These are phyloP conservation scores for Funneliformis geosporum DNA, from an alignment of 192 early-diverging fungal genomes.

Conservation along the genomic window DNA sequence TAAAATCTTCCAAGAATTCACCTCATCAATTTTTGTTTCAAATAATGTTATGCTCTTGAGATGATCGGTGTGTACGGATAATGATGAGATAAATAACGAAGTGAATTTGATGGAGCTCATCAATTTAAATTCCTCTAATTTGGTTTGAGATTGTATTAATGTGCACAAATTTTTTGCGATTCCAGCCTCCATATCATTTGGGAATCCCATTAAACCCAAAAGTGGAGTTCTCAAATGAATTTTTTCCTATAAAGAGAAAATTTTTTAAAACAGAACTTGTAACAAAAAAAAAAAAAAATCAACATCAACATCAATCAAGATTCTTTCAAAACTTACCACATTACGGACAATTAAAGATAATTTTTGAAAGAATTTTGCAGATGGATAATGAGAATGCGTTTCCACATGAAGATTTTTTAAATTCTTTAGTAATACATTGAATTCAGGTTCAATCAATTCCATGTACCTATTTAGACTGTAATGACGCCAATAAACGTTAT, in stretches of 20 bases:
- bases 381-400: constrained; percentile 1
- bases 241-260: not conserved
- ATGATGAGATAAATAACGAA: not conserved
- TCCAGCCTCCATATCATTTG: not conserved
- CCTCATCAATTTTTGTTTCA: not conserved
- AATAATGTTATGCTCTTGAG: not conserved
- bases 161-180: not conserved
- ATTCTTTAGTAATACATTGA: not conserved
- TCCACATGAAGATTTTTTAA: not conserved
- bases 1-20: not conserved
- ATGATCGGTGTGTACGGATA: not conserved
- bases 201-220: not conserved
- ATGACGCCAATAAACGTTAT: not conserved
- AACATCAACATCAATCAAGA: too few relatives aligned
- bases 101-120: not conserved
- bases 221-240: not conserved
- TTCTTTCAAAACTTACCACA: not conserved
- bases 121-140: not conserved
- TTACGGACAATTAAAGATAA: not conserved
- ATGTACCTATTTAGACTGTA: constrained; percentile 4
- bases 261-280: not conserved
- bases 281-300: not conserved
- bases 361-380: not conserved
- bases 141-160: not conserved
- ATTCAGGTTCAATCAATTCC: constrained; percentile 7